phyloP scores from a whole-genome alignment of 2,329 filamentous ascomycete genomes.

The Penicillium sp. region DNA sequence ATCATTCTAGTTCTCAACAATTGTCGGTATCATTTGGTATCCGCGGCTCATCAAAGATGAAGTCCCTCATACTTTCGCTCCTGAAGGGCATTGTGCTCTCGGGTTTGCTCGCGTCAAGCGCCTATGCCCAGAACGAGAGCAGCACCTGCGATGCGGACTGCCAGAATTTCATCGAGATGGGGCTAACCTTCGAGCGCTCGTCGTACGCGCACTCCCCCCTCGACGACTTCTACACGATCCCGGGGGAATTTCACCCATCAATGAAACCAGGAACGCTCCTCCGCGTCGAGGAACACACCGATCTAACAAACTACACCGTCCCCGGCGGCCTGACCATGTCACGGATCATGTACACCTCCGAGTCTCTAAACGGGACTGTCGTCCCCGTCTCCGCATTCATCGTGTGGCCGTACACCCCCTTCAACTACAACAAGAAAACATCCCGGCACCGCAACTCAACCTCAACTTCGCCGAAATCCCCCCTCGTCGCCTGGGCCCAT shows the following conservation, averaged over 20 bases:
- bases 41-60: background rate
- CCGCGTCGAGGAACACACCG: background rate
- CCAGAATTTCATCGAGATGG: background rate
- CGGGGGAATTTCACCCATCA: background rate
- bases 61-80: background rate
- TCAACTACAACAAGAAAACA: background rate
- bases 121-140: background rate
- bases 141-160: background rate
- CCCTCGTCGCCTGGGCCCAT: background rate
- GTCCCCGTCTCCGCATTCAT: background rate
- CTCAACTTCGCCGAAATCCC: background rate
- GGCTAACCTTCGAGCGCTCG: background rate
- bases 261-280: background rate
- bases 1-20: background rate
- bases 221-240: background rate
- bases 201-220: background rate
- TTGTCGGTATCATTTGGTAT: background rate
- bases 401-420: background rate
- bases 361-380: background rate
- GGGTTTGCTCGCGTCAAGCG: background rate
- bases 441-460: background rate
- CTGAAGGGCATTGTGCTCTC: background rate
- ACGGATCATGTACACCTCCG: background rate
- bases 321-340: background rate
- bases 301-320: background rate